Percentiles rank a stretch among this genome's conserved stretches.
These are phyloP conservation scores for Selenicereus undatus DNA, from an alignment of 148 eudicot genomes.

Conservation along the genomic window DNA sequence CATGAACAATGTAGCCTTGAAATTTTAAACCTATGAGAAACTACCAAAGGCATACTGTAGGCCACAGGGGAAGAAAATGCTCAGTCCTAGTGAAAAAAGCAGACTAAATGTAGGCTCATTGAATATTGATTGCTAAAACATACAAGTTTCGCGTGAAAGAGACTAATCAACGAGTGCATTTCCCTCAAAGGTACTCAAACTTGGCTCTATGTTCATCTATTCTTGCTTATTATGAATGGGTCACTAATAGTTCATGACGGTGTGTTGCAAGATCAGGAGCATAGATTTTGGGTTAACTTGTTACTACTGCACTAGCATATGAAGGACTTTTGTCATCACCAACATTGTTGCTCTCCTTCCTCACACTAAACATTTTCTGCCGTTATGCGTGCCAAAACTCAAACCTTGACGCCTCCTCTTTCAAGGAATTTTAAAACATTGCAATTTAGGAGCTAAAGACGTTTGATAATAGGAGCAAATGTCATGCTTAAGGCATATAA, in stretches of 20 bases:
- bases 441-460: background rate
- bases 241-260: background rate
- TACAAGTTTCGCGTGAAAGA: background rate
- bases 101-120: background rate
- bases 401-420: too few species aligned
- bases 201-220: background rate
- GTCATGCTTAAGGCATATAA: background rate
- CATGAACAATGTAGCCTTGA: background rate
- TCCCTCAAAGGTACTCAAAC: background rate
- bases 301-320: conserved; percentile 2
- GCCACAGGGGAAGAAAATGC: background rate
- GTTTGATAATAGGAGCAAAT: background rate
- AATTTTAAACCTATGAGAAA: background rate
- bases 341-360: background rate
- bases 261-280: background rate
- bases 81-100: background rate
- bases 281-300: background rate
- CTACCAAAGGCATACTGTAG: background rate
- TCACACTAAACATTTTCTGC: too few species aligned
- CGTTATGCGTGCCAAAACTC: too few species aligned
- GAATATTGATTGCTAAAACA: background rate
- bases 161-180: background rate
- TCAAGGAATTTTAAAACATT: too few species aligned
- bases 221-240: background rate
- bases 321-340: background rate